Evolutionary conservation across 805 yeast species (phyloP), one percentile per base, ranked within the genome.

Genomic region (Ascoidea tarda): DNA sequence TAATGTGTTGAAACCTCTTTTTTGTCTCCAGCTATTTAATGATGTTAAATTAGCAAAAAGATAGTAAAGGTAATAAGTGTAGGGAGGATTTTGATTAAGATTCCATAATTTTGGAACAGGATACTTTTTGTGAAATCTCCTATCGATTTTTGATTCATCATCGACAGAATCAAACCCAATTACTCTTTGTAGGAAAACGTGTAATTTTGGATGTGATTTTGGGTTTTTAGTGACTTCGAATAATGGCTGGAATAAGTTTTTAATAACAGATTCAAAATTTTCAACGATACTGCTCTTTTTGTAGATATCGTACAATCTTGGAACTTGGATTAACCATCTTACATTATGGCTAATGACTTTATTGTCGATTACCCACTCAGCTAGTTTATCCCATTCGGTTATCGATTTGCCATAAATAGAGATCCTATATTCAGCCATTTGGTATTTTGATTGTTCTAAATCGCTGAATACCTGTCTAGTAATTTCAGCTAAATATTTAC

Each of bases 161-260:
- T 93, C 99, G 42, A 93, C 99, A 5, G 96, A 87, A 68, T 93
- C 99, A 67, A 93, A 93, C 0, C 99, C 99, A 62, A 93, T 84
- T 2, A 93, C 98, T 60, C 99, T 78, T 69, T 89, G 95, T 60
- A 93, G 70, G 66, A 93, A 90, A 4, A 89, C 76, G 62, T 84
- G 84, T 53, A 93, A 73, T 65, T 93, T 93, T n/a, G 99, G 99
- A 67, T 90, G 90, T 6, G 83, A 75, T 52, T 75, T 59, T 6
- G 99, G 99, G 65, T 90, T 77, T 60, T 80, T 74, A 2, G 96
- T 81, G 6, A 87, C 99, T 66, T 93, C 96, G 65, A 85, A 89
- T 54, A 93, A 71, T 5, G 99, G 99, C 64, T 78, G 73, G 69
- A 93, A 93, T 33, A 93, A 61, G 64, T 93, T 93, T 49, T 68